Evolutionary conservation across 306 rosid species (phyloP).

Genomic region (Medicago ruthenica): DNA sequence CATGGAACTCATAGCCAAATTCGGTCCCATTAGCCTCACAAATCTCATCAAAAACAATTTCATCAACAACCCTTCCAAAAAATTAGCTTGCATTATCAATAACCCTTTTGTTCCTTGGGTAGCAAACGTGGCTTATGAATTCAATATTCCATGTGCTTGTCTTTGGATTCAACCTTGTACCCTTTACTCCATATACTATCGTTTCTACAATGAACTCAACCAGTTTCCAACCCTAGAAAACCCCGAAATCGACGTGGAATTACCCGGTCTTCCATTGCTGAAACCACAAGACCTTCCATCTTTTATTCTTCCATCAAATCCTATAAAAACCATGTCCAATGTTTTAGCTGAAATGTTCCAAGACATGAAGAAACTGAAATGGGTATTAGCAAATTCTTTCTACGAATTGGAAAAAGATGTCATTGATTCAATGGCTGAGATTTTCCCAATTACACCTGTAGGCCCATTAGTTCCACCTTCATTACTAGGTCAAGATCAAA

Average conservation of each 20-base stretch:
- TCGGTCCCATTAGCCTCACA: slow-evolving; percentile 49
- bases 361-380: slow-evolving; percentile 49
- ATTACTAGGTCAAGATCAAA: slow-evolving; percentile 37
- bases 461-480: slow-evolving; percentile 59
- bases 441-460: slow-evolving; percentile 41
- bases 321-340: not conserved
- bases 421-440: slow-evolving; percentile 49
- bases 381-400: slow-evolving; percentile 57
- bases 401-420: slow-evolving; percentile 54
- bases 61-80: slow-evolving; percentile 3
- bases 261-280: slow-evolving; percentile 53
- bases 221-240: slow-evolving; percentile 39
- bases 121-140: slow-evolving; percentile 47
- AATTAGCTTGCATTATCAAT: slow-evolving; percentile 52
- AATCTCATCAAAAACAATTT: slow-evolving; percentile 45
- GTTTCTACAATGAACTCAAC: slow-evolving; percentile 47
- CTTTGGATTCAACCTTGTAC: slow-evolving; percentile 68
- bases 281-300: slow-evolving; percentile 56
- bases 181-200: slow-evolving; percentile 54
- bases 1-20: slow-evolving; percentile 42
- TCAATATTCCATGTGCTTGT: slow-evolving; percentile 55
- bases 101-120: slow-evolving; percentile 67
- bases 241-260: slow-evolving; percentile 34
- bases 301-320: slow-evolving; percentile 53
- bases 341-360: slow-evolving; percentile 34